Evolutionary conservation across 257 asterid species (phyloP).

Genomic region (Thymus mandschuricus): DNA sequence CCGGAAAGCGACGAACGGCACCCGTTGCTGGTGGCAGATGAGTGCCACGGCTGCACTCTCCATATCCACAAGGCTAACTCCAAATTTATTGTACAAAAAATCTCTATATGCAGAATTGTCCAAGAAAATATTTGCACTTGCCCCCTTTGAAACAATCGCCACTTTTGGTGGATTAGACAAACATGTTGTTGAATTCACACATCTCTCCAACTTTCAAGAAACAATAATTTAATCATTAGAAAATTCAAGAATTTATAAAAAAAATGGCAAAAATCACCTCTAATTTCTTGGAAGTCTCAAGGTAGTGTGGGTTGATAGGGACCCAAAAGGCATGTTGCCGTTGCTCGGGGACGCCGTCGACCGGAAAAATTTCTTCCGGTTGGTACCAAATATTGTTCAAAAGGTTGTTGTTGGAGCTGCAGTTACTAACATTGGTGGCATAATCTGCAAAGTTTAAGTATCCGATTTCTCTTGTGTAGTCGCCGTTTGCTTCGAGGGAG

Average conservation of each 20-base stretch:
- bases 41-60: conserved; percentile 66
- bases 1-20: conserved; percentile 54
- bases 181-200: conserved; percentile 48
- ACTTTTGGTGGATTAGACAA: conserved; percentile 45
- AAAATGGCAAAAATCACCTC: conserved; percentile 34
- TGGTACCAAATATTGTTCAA: conserved; percentile 64
- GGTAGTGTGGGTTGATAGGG: conserved; percentile 45
- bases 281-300: conserved; percentile 24
- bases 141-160: conserved; percentile 38
- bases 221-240: not conserved
- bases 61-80: conserved; percentile 47
- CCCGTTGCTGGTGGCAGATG: conserved; percentile 48
- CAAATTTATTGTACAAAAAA: conserved; percentile 41
- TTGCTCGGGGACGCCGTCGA: conserved; percentile 53
- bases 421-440: conserved; percentile 17
- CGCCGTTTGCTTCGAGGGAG: conserved; percentile 56
- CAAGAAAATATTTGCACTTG: conserved; percentile 52
- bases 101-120: conserved; percentile 58
- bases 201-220: conserved; percentile 25
- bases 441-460: conserved; percentile 39
- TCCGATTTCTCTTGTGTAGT: conserved; percentile 52
- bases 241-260: not conserved
- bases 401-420: conserved; percentile 36
- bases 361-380: conserved; percentile 59
- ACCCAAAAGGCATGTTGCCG: conserved; percentile 60